Evolutionary conservation across 768 basidiomycete species (phyloP).

Genomic region (Cyathus striatus): DNA sequence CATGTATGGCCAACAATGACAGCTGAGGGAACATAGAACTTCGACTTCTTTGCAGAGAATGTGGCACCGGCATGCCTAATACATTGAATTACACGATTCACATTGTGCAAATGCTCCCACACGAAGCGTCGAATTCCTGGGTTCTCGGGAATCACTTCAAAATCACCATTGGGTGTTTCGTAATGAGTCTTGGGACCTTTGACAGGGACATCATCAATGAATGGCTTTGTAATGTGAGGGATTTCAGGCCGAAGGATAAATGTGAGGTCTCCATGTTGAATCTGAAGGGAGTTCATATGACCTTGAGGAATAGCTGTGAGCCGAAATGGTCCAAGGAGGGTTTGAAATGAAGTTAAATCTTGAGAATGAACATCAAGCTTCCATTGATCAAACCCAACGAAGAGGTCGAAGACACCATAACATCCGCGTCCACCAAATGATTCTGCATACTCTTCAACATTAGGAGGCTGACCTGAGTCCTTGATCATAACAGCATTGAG

Average conservation of each 20-base stretch:
- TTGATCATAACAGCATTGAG: slow-evolving; percentile 5
- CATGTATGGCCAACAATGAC: slow-evolving; percentile 19
- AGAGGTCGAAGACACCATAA: not conserved
- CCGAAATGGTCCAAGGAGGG: not conserved
- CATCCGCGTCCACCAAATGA: not conserved
- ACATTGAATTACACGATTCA: slow-evolving; percentile 25
- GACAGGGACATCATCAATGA: slow-evolving; percentile 7
- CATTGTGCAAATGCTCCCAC: slow-evolving; percentile 27
- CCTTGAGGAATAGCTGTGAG: not conserved
- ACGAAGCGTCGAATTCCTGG: slow-evolving; percentile 27
- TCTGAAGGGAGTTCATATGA: not conserved
- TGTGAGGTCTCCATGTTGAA: not conserved
- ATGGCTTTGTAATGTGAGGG: not conserved
- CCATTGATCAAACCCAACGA: not conserved
- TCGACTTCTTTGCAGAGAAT: slow-evolving; percentile 26
- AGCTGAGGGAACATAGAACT: slow-evolving; percentile 13
- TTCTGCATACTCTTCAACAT: not conserved
- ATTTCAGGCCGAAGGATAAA: not conserved
- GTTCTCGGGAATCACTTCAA: slow-evolving; percentile 15
- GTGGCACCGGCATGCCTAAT: slow-evolving; percentile 25
- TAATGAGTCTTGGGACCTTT: slow-evolving; percentile 26
- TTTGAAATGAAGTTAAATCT: not conserved
- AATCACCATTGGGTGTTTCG: slow-evolving; percentile 10
- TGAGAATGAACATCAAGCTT: not conserved
- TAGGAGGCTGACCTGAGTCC: not conserved